These are phyloP conservation scores for Hypholoma sublateritium DNA, from an alignment of 768 basidiomycete species.

Conservation along the genomic window DNA sequence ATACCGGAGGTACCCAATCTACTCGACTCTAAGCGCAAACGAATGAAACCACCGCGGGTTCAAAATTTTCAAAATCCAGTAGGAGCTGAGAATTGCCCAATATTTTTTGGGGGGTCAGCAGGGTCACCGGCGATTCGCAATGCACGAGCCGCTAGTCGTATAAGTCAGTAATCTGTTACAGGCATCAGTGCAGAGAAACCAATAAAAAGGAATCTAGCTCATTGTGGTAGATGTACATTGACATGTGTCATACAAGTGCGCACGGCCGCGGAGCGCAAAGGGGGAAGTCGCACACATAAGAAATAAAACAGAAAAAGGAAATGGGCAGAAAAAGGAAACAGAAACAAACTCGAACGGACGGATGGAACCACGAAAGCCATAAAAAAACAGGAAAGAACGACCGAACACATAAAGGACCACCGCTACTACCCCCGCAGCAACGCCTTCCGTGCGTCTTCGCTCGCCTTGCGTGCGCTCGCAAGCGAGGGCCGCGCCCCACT, in stretches of 20 bases:
- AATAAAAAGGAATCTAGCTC: not conserved
- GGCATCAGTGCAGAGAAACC: no score
- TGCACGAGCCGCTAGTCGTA: no score
- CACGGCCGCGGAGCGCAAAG: not conserved
- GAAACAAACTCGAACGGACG: not conserved
- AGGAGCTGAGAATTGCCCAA: no score
- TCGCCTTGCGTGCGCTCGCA: conserved; percentile 44
- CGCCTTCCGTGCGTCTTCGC: conserved; percentile 7
- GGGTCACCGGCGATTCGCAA: no score
- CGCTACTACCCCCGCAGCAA: not conserved
- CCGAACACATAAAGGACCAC: not conserved
- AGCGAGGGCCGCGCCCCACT: conserved; percentile 37
- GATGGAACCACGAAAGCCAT: not conserved
- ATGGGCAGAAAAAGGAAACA: not conserved
- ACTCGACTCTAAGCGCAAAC: no score
- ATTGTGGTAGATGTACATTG: not conserved
- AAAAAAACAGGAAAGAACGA: not conserved
- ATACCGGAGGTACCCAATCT: no score
- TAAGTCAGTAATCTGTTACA: no score
- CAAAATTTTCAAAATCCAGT: no score
- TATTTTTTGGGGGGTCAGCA: no score
- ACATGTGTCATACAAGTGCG: not conserved
- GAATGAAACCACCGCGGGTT: no score
- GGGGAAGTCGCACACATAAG: not conserved
- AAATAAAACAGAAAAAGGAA: not conserved